Evolutionary conservation across 2,329 filamentous ascomycete genomes (phyloP).

Genomic region (Fusarium fujikuroi): DNA sequence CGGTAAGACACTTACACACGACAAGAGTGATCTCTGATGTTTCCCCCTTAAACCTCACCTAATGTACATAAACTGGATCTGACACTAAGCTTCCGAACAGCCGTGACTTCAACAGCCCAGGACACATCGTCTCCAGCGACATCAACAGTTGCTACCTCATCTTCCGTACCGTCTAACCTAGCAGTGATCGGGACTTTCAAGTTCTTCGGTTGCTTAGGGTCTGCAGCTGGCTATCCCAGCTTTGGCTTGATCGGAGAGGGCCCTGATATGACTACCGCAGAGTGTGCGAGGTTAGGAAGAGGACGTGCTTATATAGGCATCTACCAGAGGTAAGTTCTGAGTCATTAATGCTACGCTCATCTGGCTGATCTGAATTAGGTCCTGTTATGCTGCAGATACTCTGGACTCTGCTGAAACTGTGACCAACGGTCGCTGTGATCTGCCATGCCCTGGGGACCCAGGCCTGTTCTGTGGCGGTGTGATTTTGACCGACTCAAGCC

Average conservation of each 20-base stretch:
- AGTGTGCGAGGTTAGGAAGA: neutral
- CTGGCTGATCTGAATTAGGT: neutral
- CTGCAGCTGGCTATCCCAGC: neutral
- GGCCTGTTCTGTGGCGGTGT: neutral
- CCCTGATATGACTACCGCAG: neutral
- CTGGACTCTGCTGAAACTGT: neutral
- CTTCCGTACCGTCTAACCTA: slow-evolving; percentile 2
- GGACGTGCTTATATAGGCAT: neutral
- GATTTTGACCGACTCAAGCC: neutral
- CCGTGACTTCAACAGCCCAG: neutral
- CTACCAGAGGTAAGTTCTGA: neutral
- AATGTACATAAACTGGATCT: neutral
- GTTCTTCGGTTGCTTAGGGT: neutral
- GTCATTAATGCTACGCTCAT: neutral
- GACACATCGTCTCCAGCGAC: neutral
- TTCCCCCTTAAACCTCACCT: neutral
- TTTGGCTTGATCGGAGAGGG: neutral
- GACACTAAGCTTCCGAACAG: neutral
- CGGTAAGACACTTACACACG: neutral
- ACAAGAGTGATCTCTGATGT: neutral
- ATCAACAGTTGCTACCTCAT: neutral
- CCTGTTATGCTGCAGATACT: neutral
- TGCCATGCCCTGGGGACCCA: neutral
- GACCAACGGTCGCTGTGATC: neutral
- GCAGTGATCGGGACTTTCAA: slow-evolving; percentile 7